Conservation (phyloP, 2,329 filamentous ascomycete species). For the Fusarium sp. region DNA sequence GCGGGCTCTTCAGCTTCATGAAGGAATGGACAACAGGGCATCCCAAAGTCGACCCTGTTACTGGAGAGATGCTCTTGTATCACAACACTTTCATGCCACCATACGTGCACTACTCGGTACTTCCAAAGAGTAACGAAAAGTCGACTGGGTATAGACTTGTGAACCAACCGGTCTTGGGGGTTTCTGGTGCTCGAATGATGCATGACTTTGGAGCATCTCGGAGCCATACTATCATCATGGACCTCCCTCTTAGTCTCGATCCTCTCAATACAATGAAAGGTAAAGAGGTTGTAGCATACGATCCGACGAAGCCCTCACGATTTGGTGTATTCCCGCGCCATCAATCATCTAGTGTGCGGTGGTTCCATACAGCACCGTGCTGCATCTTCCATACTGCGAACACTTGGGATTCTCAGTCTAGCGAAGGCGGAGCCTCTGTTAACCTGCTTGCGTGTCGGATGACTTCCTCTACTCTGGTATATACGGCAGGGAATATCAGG, state of each 20-base stretch:
- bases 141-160: slow-evolving; percentile 1
- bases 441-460: slow-evolving; percentile 74
- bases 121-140: not conserved
- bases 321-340: slow-evolving; percentile 75
- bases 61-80: slow-evolving; percentile 73
- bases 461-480: slow-evolving; percentile 72
- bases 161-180: slow-evolving; percentile 62
- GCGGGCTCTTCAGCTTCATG: slow-evolving; percentile 68
- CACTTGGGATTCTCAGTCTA: slow-evolving; percentile 64
- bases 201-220: slow-evolving; percentile 77
- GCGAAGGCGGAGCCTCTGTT: slow-evolving; percentile 47
- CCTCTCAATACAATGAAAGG: slow-evolving; percentile 67
- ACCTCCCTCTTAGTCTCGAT: slow-evolving; percentile 72
- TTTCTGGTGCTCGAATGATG: slow-evolving; percentile 76
- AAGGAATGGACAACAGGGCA: slow-evolving; percentile 77
- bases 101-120: slow-evolving; percentile 71
- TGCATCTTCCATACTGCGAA: slow-evolving; percentile 79
- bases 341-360: slow-evolving; percentile 64
- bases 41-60: slow-evolving; percentile 71
- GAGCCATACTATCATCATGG: slow-evolving; percentile 72
- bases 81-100: slow-evolving; percentile 73
- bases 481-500: slow-evolving; percentile 68
- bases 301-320: slow-evolving; percentile 64
- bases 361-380: slow-evolving; percentile 74
- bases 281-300: slow-evolving; percentile 66